Conservation (phyloP, 1,139 yeast genomes). For the Citeromyces hawaiiensis region DNA sequence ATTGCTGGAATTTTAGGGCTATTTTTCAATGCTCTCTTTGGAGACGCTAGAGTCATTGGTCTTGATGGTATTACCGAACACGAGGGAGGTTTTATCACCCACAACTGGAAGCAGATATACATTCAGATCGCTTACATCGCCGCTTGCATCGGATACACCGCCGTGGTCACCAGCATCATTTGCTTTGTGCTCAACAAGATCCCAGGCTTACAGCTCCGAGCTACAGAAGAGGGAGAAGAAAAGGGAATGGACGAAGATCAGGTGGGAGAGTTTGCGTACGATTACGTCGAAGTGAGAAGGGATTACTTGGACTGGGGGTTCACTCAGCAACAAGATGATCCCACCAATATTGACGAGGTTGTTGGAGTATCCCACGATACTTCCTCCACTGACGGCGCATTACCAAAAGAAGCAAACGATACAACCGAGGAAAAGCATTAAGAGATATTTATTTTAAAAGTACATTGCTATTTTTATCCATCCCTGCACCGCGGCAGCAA, state of each 20-base stretch:
- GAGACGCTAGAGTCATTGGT: constrained; percentile 78
- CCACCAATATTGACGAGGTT: neutral
- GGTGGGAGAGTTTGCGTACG: constrained; percentile 96
- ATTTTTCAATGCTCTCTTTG: constrained; percentile 78
- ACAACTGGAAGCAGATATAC: constrained; percentile 84
- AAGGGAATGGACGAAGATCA: constrained; percentile 93
- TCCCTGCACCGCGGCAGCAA: neutral
- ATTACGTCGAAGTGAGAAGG: constrained; percentile 91
- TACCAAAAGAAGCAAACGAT: neutral
- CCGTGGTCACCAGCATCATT: constrained; percentile 63
- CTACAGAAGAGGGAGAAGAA: constrained; percentile 75
- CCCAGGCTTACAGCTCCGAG: constrained; percentile 76
- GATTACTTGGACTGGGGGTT: constrained; percentile 51
- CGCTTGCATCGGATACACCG: constrained; percentile 68
- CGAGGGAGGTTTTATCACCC: constrained; percentile 85
- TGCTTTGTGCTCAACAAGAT: constrained; percentile 64
- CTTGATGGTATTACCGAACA: constrained; percentile 77
- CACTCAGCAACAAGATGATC: neutral
- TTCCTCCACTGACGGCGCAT: neutral
- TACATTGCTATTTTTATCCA: neutral
- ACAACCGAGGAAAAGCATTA: neutral
- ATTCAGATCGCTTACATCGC: constrained; percentile 74
- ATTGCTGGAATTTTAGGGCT: constrained; percentile 89
- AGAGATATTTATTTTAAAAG: too few species aligned
- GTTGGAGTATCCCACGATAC: neutral